A percentile compares a stretch with the other conserved stretches of the same genome.
Evolutionary conservation across 768 basidiomycete species (phyloP).

Genomic region (Clitopilus passeckerianus): DNA sequence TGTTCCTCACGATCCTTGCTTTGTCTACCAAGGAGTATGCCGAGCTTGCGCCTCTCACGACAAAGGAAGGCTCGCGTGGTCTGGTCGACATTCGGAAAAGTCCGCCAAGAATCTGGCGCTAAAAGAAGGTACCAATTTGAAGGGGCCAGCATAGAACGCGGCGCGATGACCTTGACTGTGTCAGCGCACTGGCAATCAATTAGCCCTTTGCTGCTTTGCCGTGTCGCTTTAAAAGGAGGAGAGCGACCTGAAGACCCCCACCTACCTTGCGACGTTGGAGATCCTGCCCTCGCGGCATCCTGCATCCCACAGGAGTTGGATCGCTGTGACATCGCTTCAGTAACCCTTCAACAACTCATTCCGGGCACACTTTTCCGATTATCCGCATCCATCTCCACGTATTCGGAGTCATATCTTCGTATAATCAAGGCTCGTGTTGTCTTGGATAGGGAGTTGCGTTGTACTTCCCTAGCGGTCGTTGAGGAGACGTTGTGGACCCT

Average conservation of each 20-base stretch:
- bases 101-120: conserved; percentile 10
- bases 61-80: conserved; percentile 4
- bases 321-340: no score
- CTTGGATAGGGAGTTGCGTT: not conserved
- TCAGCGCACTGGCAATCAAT: not conserved
- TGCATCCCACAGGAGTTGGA: no score
- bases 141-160: conserved; percentile 12
- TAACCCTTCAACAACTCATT: no score
- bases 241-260: not conserved
- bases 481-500: conserved; percentile 21
- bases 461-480: not conserved
- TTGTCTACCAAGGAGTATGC: conserved; percentile 11
- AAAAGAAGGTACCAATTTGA: no score
- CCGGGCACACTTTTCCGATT: no score
- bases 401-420: not conserved
- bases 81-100: conserved; percentile 12
- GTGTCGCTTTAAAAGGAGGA: conserved; percentile 6
- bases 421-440: not conserved
- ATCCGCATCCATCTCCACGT: no score
- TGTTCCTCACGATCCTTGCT: conserved; percentile 11
- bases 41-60: conserved; percentile 5
- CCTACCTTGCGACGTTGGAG: not conserved
- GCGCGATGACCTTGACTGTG: conserved; percentile 10
- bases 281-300: not conserved
- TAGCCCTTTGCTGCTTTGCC: conserved; percentile 9